Evolutionary conservation across 768 basidiomycete genomes (phyloP).

Genomic region (Dentipellis sp.): DNA sequence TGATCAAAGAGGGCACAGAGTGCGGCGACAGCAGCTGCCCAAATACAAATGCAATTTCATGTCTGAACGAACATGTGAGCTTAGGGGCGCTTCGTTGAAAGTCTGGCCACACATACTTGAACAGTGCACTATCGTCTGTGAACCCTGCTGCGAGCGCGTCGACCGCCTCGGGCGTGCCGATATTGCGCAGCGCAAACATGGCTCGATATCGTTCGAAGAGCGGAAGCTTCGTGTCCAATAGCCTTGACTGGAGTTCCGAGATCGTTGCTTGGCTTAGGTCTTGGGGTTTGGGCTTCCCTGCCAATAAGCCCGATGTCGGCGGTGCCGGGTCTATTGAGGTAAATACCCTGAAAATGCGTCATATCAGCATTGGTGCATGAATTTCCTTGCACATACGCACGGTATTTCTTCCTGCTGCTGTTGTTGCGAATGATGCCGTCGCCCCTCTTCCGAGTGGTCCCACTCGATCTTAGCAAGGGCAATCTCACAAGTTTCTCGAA

Average conservation of each 20-base stretch:
- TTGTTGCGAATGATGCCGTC: conserved; percentile 31
- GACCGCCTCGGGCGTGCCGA: conserved; percentile 78
- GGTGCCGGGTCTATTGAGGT: conserved; percentile 89
- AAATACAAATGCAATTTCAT: conserved; percentile 98
- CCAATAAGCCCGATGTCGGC: conserved; percentile 54
- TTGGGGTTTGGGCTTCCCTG: conserved; percentile 42
- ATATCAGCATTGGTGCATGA: not conserved
- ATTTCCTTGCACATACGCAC: conserved; percentile 22
- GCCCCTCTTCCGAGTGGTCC: conserved; percentile 75
- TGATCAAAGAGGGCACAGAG: conserved; percentile 76
- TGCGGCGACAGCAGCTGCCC: conserved; percentile 88
- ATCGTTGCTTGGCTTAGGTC: conserved; percentile 41
- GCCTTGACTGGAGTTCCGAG: conserved; percentile 41
- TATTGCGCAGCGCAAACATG: conserved; percentile 96
- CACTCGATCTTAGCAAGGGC: conserved; percentile 92
- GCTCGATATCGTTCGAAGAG: conserved; percentile 94
- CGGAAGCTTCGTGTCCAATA: conserved; percentile 58
- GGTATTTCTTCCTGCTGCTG: conserved; percentile 25
- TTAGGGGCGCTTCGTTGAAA: not conserved
- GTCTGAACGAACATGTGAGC: conserved; percentile 36
- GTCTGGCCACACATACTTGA: conserved; percentile 55
- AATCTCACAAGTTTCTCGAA: conserved; percentile 96
- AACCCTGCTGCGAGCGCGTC: conserved; percentile 91
- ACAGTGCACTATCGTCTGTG: conserved; percentile 78
- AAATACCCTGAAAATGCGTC: conserved; percentile 40